A percentile compares a stretch with the other conserved stretches of the same genome.
These are phyloP conservation scores for Nemania bipapillata DNA, from an alignment of 2,329 filamentous ascomycete genomes.

Conservation along the genomic window DNA sequence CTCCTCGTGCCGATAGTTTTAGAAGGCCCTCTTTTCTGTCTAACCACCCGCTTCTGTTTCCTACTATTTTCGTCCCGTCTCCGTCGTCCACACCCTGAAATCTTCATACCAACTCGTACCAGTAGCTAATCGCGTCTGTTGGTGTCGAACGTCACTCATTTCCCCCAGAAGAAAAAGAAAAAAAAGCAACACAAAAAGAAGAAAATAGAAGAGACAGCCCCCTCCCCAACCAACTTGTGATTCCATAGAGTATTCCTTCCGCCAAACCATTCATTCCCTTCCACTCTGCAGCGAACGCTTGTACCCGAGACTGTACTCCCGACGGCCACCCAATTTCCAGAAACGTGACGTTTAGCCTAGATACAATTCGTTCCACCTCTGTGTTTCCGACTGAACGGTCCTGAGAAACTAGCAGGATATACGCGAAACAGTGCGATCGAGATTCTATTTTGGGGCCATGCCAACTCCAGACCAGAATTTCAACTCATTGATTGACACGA, in stretches of 20 bases:
- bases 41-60: slow-evolving; percentile 20
- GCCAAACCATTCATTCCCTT: slow-evolving; percentile 6
- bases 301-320: slow-evolving; percentile 40
- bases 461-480: slow-evolving; percentile 40
- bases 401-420: slow-evolving; percentile 34
- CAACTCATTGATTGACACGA: slow-evolving; percentile 38
- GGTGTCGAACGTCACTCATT: slow-evolving; percentile 32
- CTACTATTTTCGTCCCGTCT: slow-evolving; percentile 11
- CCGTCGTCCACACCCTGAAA: background rate
- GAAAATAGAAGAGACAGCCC: background rate
- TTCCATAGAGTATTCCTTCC: slow-evolving; percentile 4
- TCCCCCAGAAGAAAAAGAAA: background rate
- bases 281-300: slow-evolving; percentile 39
- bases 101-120: slow-evolving; percentile 24
- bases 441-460: slow-evolving; percentile 41
- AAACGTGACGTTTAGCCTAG: slow-evolving; percentile 40
- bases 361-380: slow-evolving; percentile 29
- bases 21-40: slow-evolving; percentile 8
- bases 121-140: slow-evolving; percentile 9
- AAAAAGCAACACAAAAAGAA: background rate
- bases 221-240: background rate
- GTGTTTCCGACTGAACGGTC: slow-evolving; percentile 29
- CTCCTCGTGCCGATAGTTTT: slow-evolving; percentile 28
- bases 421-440: slow-evolving; percentile 27
- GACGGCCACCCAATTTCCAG: slow-evolving; percentile 37